These are phyloP conservation scores for Fusarium pseudocircinatum DNA, from an alignment of 2,329 filamentous ascomycete species.

Conservation along the genomic window DNA sequence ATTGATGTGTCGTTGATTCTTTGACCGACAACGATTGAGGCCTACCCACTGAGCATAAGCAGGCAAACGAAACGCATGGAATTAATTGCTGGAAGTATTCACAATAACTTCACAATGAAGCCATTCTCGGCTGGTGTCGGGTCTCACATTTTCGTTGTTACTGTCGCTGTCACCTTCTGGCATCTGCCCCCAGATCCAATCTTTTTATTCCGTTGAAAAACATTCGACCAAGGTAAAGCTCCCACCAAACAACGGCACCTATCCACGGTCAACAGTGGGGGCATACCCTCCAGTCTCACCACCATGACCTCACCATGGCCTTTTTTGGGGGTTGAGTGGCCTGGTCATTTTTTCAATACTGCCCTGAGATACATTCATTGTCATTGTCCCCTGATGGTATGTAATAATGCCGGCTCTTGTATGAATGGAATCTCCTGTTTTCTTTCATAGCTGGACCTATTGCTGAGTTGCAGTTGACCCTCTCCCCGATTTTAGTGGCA, in stretches of 20 bases:
- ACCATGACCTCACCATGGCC: slow-evolving; percentile 41
- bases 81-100: background rate
- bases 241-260: slow-evolving; percentile 13
- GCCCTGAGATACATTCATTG: slow-evolving; percentile 8
- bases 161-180: background rate
- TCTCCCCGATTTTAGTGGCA: slow-evolving; percentile 24
- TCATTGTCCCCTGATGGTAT: background rate
- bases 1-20: slow-evolving; percentile 3
- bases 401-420: background rate
- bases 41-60: background rate
- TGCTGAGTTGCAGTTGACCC: background rate
- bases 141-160: slow-evolving; percentile 3
- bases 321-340: slow-evolving; percentile 3
- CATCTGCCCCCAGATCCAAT: slow-evolving; percentile 18
- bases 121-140: slow-evolving; percentile 31
- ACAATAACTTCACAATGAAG: slow-evolving; percentile 7
- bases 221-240: slow-evolving; percentile 31
- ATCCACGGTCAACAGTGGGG: slow-evolving; percentile 27
- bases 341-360: slow-evolving; percentile 10
- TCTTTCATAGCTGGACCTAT: background rate
- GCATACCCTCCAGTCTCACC: slow-evolving; percentile 28
- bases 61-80: background rate
- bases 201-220: slow-evolving; percentile 13
- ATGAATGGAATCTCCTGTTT: background rate
- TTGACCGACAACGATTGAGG: background rate